Percentiles rank a stretch among this genome's conserved stretches.
phyloP scores from a whole-genome alignment of 2,329 filamentous ascomycete species.

The Kalaharituber pfeilii region DNA sequence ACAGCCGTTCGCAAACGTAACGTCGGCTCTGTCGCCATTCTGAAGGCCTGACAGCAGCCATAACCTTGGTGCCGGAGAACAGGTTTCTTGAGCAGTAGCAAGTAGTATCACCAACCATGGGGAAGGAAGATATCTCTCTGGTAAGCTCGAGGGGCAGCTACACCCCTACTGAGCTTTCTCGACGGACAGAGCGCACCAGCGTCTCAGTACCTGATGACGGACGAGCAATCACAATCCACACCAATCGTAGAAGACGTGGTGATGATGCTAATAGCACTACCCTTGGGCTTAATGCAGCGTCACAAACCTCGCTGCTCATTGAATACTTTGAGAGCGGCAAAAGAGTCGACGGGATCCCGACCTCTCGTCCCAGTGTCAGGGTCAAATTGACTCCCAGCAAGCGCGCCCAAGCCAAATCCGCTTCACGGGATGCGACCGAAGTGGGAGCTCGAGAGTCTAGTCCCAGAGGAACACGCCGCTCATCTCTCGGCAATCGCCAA shows the following conservation, averaged over 20 bases:
- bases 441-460: slow-evolving; percentile 13
- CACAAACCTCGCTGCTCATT: slow-evolving; percentile 80
- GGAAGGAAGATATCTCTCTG: slow-evolving; percentile 12
- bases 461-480: slow-evolving; percentile 15
- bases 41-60: background rate
- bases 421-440: slow-evolving; percentile 18
- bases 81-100: background rate
- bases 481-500: slow-evolving; percentile 21
- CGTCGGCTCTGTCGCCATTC: too few relatives aligned
- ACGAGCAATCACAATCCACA: slow-evolving; percentile 81
- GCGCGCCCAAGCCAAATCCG: slow-evolving; percentile 17
- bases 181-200: slow-evolving; percentile 49
- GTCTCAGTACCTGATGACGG: slow-evolving; percentile 75
- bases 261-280: slow-evolving; percentile 35
- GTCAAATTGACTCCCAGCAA: slow-evolving; percentile 61
- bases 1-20: too few relatives aligned
- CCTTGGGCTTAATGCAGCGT: slow-evolving; percentile 40
- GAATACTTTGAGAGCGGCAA: slow-evolving; percentile 86
- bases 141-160: slow-evolving; percentile 16
- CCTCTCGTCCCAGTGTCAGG: slow-evolving; percentile 64
- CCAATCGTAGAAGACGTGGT: slow-evolving; percentile 50
- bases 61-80: background rate
- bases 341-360: slow-evolving; percentile 37
- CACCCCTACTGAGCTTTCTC: slow-evolving; percentile 47
- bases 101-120: background rate